Evolutionary conservation across 306 rosid genomes (phyloP).

Genomic region (Cicer yamashitae): DNA sequence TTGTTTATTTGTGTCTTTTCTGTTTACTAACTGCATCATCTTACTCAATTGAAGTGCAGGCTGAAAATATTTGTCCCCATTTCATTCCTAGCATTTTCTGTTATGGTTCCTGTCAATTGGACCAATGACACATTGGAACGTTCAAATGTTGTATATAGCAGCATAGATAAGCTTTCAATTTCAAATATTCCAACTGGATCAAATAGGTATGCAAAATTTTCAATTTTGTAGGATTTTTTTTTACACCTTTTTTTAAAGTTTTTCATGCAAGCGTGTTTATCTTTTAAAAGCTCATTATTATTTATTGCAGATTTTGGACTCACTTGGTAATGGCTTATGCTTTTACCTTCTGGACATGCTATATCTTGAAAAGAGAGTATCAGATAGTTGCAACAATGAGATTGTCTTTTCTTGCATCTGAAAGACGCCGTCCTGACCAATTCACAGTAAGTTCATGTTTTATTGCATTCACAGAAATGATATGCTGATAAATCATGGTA

Average conservation of each 20-base stretch:
- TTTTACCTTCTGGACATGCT: conserved; percentile 94
- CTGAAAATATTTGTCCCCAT: conserved; percentile 89
- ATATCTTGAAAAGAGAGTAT: conserved; percentile 82
- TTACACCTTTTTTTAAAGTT: not conserved
- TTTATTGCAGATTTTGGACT: conserved; percentile 90
- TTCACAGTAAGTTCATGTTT: conserved; percentile 71
- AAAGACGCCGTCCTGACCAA: conserved; percentile 87
- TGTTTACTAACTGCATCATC: conserved; percentile 37
- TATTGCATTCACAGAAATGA: not conserved
- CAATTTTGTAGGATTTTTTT: not conserved
- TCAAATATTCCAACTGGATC: conserved; percentile 91
- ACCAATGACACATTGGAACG: conserved; percentile 76
- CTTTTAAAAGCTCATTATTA: conserved; percentile 36
- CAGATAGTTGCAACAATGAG: conserved; percentile 84
- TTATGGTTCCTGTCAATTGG: conserved; percentile 96
- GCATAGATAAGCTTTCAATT: conserved; percentile 90
- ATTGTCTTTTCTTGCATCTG: conserved; percentile 85
- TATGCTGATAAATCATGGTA: conserved; percentile 29
- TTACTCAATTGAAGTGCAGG: conserved; percentile 63
- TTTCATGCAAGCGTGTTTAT: conserved; percentile 25
- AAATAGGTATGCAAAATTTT: conserved; percentile 58
- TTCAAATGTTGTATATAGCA: conserved; percentile 67
- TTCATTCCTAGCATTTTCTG: conserved; percentile 72
- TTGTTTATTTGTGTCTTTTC: conserved; percentile 10
- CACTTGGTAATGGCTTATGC: conserved; percentile 95